These are phyloP conservation scores for Xylariaceae sp. DNA, from an alignment of 2,329 filamentous ascomycete genomes.

Conservation along the genomic window DNA sequence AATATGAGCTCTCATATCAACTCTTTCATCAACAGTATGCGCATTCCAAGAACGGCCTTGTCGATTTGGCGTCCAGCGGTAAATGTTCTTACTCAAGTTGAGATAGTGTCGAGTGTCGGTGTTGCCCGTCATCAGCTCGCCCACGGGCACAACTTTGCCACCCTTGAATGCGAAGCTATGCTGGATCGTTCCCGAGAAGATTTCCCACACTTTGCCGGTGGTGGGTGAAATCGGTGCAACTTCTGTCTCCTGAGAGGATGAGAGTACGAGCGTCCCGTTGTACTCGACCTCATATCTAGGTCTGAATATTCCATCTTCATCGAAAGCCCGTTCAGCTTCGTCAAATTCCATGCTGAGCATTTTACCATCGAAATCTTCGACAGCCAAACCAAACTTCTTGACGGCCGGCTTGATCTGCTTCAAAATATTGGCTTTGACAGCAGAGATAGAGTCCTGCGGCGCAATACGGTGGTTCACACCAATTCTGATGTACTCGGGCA, in stretches of 20 bases:
- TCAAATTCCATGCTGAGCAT: slow-evolving; percentile 25
- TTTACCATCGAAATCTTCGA: slow-evolving; percentile 45
- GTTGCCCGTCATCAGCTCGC: slow-evolving; percentile 36
- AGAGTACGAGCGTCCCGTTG: slow-evolving; percentile 38
- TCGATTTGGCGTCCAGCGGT: slow-evolving; percentile 36
- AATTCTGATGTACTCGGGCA: slow-evolving; percentile 50
- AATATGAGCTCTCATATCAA: slow-evolving; percentile 37
- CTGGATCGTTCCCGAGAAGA: slow-evolving; percentile 32
- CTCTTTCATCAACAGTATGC: slow-evolving; percentile 37
- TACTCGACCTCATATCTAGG: slow-evolving; percentile 38
- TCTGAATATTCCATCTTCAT: slow-evolving; percentile 17
- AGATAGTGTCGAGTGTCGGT: slow-evolving; percentile 36
- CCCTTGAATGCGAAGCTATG: slow-evolving; percentile 34
- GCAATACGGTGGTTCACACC: slow-evolving; percentile 55
- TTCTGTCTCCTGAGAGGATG: slow-evolving; percentile 30
- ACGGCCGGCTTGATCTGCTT: slow-evolving; percentile 44
- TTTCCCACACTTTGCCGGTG: slow-evolving; percentile 29
- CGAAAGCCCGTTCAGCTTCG: slow-evolving; percentile 18
- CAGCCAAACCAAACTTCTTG: slow-evolving; percentile 43
- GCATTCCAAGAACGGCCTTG: slow-evolving; percentile 29
- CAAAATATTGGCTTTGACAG: slow-evolving; percentile 43
- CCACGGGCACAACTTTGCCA: slow-evolving; percentile 34
- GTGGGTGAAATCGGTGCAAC: slow-evolving; percentile 37
- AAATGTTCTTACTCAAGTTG: slow-evolving; percentile 35
- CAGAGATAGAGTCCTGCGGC: slow-evolving; percentile 46